These are phyloP conservation scores for Pythium phragmitis DNA, from an alignment of 352 stramenopile species.

Conservation along the genomic window DNA sequence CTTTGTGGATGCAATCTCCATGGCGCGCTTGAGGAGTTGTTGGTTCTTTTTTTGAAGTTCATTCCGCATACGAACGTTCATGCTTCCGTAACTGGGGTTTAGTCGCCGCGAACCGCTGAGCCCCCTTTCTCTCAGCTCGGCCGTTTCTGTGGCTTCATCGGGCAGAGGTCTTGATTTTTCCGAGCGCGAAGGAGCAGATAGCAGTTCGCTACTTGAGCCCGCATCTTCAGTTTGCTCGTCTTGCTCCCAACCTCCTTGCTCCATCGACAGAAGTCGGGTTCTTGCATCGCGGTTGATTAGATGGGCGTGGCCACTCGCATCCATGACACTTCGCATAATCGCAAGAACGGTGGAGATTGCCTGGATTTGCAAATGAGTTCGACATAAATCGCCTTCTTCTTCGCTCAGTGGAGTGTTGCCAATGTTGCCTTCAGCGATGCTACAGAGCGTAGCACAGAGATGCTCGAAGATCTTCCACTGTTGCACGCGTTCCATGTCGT, in stretches of 20 bases:
- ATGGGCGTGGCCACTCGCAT: constrained; percentile 81
- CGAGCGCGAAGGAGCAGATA: background rate
- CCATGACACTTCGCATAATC: constrained; percentile 83
- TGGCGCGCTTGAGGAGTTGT: constrained; percentile 74
- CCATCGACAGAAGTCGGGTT: constrained; percentile 80
- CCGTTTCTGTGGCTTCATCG: background rate
- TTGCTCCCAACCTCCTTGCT: constrained; percentile 81
- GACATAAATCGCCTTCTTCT: constrained; percentile 35
- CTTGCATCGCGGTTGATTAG: constrained; percentile 81
- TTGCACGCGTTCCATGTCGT: constrained; percentile 83
- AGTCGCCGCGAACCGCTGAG: background rate
- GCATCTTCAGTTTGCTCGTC: constrained; percentile 47
- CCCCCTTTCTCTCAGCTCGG: constrained; percentile 6
- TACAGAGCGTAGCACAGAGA: constrained; percentile 69
- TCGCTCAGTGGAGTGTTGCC: constrained; percentile 30
- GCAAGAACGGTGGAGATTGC: constrained; percentile 74
- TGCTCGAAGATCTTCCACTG: constrained; percentile 90
- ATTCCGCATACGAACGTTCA: constrained; percentile 78
- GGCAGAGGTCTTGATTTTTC: background rate
- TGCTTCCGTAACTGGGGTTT: constrained; percentile 38
- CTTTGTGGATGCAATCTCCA: constrained; percentile 79
- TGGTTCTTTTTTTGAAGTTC: constrained; percentile 83
- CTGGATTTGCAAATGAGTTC: constrained; percentile 51
- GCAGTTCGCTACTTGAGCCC: background rate
- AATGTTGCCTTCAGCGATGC: constrained; percentile 63